These are phyloP conservation scores for Umbilicus rupestris DNA, from an alignment of 164 flowering plant species.

Conservation along the genomic window DNA sequence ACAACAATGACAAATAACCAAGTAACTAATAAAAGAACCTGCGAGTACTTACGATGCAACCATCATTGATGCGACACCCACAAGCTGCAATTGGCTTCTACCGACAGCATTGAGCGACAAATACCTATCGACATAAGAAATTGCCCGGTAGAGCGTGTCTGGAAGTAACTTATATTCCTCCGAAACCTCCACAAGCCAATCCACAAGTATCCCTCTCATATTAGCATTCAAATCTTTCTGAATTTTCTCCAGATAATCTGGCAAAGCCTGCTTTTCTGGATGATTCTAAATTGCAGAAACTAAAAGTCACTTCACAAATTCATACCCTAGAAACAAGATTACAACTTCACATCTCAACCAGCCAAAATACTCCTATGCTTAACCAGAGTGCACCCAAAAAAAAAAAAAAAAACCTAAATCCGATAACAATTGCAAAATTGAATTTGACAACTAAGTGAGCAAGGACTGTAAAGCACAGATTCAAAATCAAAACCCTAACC, in stretches of 20 bases:
- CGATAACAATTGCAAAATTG: not conserved
- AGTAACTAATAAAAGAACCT: too few species aligned
- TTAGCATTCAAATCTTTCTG: conserved; percentile 13
- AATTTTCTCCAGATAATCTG: conserved; percentile 14
- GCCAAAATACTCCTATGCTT: too few species aligned
- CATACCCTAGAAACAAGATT: too few species aligned
- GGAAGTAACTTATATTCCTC: conserved; percentile 22
- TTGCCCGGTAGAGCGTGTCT: conserved; percentile 18
- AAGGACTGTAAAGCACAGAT: not conserved
- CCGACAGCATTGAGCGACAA: conserved; percentile 19
- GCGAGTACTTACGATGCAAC: conserved; percentile 11
- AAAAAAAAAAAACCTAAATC: not conserved
- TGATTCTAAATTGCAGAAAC: conserved; percentile 2
- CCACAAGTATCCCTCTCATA: conserved; percentile 20
- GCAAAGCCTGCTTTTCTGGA: conserved; percentile 2
- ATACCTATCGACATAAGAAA: conserved; percentile 24
- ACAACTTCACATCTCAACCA: not conserved
- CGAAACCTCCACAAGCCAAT: conserved; percentile 24
- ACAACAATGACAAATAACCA: not conserved
- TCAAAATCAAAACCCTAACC: conserved; percentile 12
- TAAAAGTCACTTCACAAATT: not conserved
- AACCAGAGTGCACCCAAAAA: too few species aligned
- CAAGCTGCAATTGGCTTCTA: conserved; percentile 25
- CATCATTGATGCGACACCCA: conserved; percentile 15
- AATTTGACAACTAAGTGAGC: not conserved